These are phyloP conservation scores for Cicer yamashitae DNA, from an alignment of 306 rosid genomes.

Conservation along the genomic window DNA sequence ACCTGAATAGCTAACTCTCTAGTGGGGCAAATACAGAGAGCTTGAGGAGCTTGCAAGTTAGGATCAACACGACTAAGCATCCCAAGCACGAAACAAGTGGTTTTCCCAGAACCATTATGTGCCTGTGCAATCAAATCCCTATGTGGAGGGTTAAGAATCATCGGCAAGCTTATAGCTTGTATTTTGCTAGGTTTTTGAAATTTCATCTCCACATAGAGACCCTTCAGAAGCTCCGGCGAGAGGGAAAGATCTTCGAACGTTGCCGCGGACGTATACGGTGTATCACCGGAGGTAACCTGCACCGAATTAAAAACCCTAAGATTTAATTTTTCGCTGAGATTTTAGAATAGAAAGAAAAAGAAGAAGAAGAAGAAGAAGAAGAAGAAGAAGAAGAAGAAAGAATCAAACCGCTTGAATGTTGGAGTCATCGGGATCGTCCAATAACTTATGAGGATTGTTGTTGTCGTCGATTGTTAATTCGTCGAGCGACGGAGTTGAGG, in stretches of 20 bases:
- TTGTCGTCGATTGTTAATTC: constrained; percentile 57
- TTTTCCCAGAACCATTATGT: constrained; percentile 94
- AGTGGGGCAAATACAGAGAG: constrained; percentile 89
- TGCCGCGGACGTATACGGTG: constrained; percentile 85
- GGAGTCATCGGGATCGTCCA: constrained; percentile 87
- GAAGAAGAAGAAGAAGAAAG: not conserved
- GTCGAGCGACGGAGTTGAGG: constrained; percentile 45
- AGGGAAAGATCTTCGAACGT: constrained; percentile 73
- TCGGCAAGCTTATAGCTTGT: constrained; percentile 85
- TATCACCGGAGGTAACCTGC: constrained; percentile 71
- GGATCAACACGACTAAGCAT: constrained; percentile 94
- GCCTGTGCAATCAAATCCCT: constrained; percentile 91
- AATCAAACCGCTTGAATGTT: constrained; percentile 65
- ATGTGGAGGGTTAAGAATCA: constrained; percentile 81
- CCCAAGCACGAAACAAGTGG: constrained; percentile 94
- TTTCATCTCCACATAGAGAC: constrained; percentile 83
- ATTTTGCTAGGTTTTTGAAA: constrained; percentile 89
- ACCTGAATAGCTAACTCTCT: constrained; percentile 91
- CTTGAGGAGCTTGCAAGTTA: constrained; percentile 71
- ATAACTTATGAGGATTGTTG: constrained; percentile 43
- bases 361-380: not conserved
- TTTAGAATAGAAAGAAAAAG: not conserved
- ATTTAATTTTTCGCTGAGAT: not conserved
- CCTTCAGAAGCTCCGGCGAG: constrained; percentile 74
- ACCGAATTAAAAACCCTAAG: constrained; percentile 33